Evolutionary conservation across 1,284 basidiomycete genomes (phyloP).

Genomic region (Apiotrichum sp.): DNA sequence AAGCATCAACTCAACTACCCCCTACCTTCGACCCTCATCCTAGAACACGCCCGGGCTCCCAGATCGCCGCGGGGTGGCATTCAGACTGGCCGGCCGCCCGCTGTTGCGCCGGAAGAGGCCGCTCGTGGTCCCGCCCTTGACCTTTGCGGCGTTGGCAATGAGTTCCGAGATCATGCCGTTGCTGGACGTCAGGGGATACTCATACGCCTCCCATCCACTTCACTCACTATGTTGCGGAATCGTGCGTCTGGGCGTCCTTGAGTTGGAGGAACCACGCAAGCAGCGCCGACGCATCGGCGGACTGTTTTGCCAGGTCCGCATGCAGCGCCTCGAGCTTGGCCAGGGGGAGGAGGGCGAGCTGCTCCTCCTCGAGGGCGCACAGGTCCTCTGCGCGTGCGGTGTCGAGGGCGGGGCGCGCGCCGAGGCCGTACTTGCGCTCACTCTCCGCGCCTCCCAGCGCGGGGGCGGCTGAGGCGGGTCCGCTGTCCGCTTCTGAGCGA

Average conservation of each 20-base stretch:
- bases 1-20: no score
- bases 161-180: conserved; percentile 49
- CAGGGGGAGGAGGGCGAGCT: conserved; percentile 59
- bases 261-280: conserved; percentile 74
- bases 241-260: conserved; percentile 75
- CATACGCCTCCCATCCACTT: background rate
- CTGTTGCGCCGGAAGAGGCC: conserved; percentile 36
- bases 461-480: conserved; percentile 56
- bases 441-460: conserved; percentile 40
- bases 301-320: conserved; percentile 60
- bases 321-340: conserved; percentile 60
- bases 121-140: conserved; percentile 27
- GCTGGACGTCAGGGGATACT: conserved; percentile 21
- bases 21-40: background rate
- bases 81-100: conserved; percentile 13
- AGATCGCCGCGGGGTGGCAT: conserved; percentile 11
- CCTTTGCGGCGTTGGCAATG: conserved; percentile 45
- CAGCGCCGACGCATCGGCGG: conserved; percentile 63
- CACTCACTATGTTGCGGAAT: conserved; percentile 49
- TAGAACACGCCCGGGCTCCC: conserved; percentile 4
- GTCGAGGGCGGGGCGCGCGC: conserved; percentile 66
- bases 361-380: conserved; percentile 64
- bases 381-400: conserved; percentile 58
- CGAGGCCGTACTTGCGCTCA: conserved; percentile 56
- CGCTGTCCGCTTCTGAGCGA: conserved; percentile 8